Evolutionary conservation across 129 eudicot genomes (phyloP).

Genomic region (Flaveria trinervia): DNA sequence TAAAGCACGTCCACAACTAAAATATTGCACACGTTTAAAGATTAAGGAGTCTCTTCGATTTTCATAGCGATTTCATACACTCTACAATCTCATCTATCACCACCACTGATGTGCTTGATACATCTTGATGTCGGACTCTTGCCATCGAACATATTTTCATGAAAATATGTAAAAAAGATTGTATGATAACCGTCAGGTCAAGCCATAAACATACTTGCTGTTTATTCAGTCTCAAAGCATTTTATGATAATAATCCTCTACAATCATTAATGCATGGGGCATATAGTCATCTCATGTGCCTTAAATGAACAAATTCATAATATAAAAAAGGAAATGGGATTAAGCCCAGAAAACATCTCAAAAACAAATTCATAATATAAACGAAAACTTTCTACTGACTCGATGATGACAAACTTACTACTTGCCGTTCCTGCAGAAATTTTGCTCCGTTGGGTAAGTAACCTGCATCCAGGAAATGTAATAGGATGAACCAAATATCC

Average conservation of each 20-base stretch:
- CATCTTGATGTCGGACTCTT: too few relatives aligned
- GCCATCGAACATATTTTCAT: too few relatives aligned
- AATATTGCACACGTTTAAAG: too few relatives aligned
- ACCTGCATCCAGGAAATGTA: slow-evolving; percentile 16
- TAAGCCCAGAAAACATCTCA: slow-evolving; percentile 14
- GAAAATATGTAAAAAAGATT: too few relatives aligned
- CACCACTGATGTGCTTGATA: too few relatives aligned
- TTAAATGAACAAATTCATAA: not conserved
- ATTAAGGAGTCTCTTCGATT: too few relatives aligned
- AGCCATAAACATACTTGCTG: not conserved
- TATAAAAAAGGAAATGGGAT: not conserved
- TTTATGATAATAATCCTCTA: not conserved
- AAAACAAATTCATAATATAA: slow-evolving; percentile 19
- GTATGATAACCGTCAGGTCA: too few relatives aligned
- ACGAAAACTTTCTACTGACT: slow-evolving; percentile 12
- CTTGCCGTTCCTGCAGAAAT: slow-evolving; percentile 5
- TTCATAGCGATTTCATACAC: too few relatives aligned
- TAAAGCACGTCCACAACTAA: too few relatives aligned
- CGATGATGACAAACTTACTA: not conserved
- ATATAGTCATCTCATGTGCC: slow-evolving; percentile 5
- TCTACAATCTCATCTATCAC: too few relatives aligned
- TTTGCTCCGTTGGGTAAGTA: not conserved
- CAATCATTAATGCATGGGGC: not conserved
- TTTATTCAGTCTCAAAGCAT: not conserved
- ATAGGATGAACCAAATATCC: not conserved